phyloP scores from a whole-genome alignment of 306 rosid genomes.

The Psophocarpus tetragonolobus region DNA sequence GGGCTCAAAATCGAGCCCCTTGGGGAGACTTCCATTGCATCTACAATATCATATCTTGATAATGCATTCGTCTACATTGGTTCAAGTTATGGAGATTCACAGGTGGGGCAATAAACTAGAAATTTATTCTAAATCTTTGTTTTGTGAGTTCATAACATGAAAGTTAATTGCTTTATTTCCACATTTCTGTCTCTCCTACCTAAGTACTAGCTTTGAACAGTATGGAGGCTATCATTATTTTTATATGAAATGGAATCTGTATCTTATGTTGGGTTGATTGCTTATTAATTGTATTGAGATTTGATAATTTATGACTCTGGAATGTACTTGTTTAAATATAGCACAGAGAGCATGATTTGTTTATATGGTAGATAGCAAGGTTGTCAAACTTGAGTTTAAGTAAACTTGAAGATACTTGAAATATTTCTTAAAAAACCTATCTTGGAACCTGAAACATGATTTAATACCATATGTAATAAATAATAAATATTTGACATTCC shows the following conservation, averaged over 20 bases:
- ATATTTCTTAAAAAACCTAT: not conserved
- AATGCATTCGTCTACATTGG: constrained; percentile 91
- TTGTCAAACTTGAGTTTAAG: constrained; percentile 17
- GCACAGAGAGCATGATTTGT: not conserved
- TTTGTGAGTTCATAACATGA: not conserved
- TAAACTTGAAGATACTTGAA: not conserved
- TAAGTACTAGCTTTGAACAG: constrained; percentile 21
- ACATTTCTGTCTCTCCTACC: not conserved
- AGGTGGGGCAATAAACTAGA: constrained; percentile 49
- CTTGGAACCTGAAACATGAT: not conserved
- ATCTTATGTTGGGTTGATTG: constrained; percentile 9
- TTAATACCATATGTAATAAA: constrained; percentile 1
- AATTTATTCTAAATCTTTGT: not conserved
- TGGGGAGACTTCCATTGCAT: constrained; percentile 97
- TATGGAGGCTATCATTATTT: not conserved
- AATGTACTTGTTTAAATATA: not conserved
- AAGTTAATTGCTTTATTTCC: constrained; percentile 7
- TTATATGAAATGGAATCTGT: not conserved
- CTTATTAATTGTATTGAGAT: not conserved
- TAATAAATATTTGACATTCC: not conserved
- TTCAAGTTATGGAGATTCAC: constrained; percentile 97
- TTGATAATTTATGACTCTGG: not conserved
- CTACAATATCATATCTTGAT: constrained; percentile 94
- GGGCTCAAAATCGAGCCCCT: constrained; percentile 93
- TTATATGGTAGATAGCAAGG: not conserved